Evolutionary conservation across 495 filamentous ascomycete species (phyloP), one percentile per base, ranked within the genome.

Genomic region (Hypoxylon trugodes): DNA sequence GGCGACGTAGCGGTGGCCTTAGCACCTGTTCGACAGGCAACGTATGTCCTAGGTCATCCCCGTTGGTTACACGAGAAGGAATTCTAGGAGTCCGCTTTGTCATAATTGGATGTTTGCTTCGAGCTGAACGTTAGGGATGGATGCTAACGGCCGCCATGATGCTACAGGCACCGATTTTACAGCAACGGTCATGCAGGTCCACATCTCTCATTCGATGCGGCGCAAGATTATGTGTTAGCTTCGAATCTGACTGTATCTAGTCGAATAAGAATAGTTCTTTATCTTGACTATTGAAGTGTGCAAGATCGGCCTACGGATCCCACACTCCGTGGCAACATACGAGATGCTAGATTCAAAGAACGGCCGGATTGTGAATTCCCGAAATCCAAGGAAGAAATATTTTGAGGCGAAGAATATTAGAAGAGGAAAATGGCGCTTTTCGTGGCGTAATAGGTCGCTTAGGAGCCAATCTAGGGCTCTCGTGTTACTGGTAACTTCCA

Each of bases 141-240:
- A 47, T 47, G 9, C 26, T 42, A 24, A 62, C 32, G 32, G 33
- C 46, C 49, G 46, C 13, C 16, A 38, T n/a, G 52, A 52, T 52
- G 37, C 38, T 64, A 53, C 61, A 49, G 40, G 38, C 21, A 33
- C 52, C 46, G 46, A 64, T 58, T 53, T 54, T 65, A 25, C 30
- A 26, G n/a, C 22, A 2, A 6, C 40, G 12, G 22, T 16, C 18
- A 15, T 32, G 18, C 35, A 26, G 24, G 24, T 50, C 18, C 24
- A 50, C 32, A 43, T 40, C 16, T 19, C 38, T 47, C 60, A 25
- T 58, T 28, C 33, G 28, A 50, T 21, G 16, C 46, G 45, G 37
- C 35, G 52, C 19, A 1, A 42, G 32, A 26, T 13, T 25, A 28
- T 37, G 30, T 49, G 9, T 28, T 26, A 26, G 48, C 48, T 35